phyloP scores from a whole-genome alignment of 2,329 filamentous ascomycete genomes.

The Aspergillus alliaceus region DNA sequence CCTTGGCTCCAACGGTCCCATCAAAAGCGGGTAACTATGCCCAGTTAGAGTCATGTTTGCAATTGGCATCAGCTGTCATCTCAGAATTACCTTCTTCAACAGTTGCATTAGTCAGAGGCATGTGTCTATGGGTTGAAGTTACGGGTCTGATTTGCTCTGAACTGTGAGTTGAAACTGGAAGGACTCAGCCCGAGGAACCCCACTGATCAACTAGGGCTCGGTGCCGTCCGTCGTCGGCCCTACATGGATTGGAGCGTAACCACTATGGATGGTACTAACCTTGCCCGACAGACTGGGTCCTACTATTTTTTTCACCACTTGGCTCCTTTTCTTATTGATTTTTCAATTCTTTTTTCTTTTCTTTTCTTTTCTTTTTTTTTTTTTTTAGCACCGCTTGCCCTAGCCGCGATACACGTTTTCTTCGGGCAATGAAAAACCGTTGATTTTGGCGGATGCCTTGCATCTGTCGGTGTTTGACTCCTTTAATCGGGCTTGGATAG shows the following conservation, averaged over 20 bases:
- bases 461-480: slow-evolving; percentile 1
- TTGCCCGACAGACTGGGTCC: slow-evolving; percentile 12
- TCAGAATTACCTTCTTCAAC: background rate
- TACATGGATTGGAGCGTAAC: slow-evolving; percentile 5
- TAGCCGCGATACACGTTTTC: slow-evolving; percentile 3
- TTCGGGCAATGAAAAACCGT: slow-evolving; percentile 1
- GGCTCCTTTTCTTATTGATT: no score
- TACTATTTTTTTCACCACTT: slow-evolving; percentile 2
- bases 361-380: background rate
- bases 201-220: slow-evolving; percentile 17
- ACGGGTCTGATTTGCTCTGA: background rate
- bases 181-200: slow-evolving; percentile 10
- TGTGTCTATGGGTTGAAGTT: background rate
- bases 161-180: background rate
- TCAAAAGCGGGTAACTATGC: background rate
- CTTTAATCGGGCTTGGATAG: background rate
- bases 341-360: background rate
- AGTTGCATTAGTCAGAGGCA: background rate
- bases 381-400: background rate
- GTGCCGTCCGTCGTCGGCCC: slow-evolving; percentile 14
- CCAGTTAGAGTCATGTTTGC: background rate
- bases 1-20: background rate
- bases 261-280: slow-evolving; percentile 10
- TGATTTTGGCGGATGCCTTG: slow-evolving; percentile 10
- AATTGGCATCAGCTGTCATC: slow-evolving; percentile 6